Base-by-base conservation (phyloP, 352 stramenopile species). In the Phytophthora fragariaefolia region DNA sequence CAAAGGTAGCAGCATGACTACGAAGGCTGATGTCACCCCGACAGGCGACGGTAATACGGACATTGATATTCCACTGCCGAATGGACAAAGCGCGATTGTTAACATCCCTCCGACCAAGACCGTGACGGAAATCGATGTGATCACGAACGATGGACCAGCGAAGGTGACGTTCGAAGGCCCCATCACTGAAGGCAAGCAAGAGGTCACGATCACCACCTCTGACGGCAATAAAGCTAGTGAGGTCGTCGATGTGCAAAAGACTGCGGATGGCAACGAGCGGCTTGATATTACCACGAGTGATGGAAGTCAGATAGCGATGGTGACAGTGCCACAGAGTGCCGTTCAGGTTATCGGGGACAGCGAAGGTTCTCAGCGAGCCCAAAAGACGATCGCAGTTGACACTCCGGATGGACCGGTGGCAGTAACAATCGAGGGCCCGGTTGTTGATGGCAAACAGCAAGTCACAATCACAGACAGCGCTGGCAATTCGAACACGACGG, bases 131-230 rank as follows among this genome's bases (percentile, higher is more conserved):
- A 20, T 43, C 1, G 45, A 24, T 1, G 26, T 51, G 1, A 22
- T 34, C 8, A 63, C 52, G 5, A 3, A 20, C 2, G 46, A 63
- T 15, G 45, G 56, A 15, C 56, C 56, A 36, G 36, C 6, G 12
- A 38, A 20, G 2, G 43, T 63, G 22, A 63, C 43, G 2, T 2
- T 36, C 17, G 28, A 22, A 4, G 45, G 56, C 13, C 43, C 55
- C 1, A 18, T 38, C 4, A 8, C 20, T 12, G 28, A 63, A 1
- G 30, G 47, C 17, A 45, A 47, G 38, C 27, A 69, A 34, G 12
- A 20, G 0, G 24, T 69, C 2, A 30, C 45, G 32, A 53, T 69
- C 32, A 49, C 52, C 28, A 45, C 58, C 12, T 17, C 22, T 1
- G 42, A 56, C 22, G 63, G 63, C 0, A 45, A 13, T 13, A 50